A percentile compares a stretch with the other conserved stretches of the same genome.
These are phyloP conservation scores for Hirschioporus abietinus DNA, from an alignment of 768 basidiomycete species.

Conservation along the genomic window DNA sequence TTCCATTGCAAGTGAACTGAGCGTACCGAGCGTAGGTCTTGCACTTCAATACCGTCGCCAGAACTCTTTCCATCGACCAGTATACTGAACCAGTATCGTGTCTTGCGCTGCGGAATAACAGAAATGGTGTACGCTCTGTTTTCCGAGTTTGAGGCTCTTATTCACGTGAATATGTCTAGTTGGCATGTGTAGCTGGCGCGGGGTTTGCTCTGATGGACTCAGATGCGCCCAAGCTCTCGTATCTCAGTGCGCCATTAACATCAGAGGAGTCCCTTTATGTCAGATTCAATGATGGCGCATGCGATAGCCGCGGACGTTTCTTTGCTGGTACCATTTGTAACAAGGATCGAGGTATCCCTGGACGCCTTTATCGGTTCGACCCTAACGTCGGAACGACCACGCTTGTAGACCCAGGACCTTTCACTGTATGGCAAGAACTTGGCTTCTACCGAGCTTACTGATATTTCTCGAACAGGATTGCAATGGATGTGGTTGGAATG, in stretches of 20 bases:
- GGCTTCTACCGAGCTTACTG: conserved; percentile 11
- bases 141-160: conserved; percentile 2
- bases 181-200: conserved; percentile 53
- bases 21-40: conserved; percentile 35
- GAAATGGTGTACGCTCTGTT: conserved; percentile 36
- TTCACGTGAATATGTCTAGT: conserved; percentile 26
- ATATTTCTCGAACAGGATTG: conserved; percentile 36
- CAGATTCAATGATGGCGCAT: conserved; percentile 69
- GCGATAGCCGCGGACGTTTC: conserved; percentile 58
- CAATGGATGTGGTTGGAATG: conserved; percentile 63
- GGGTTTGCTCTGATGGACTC: conserved; percentile 50
- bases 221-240: conserved; percentile 33
- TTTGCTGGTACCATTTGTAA: conserved; percentile 60
- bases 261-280: conserved; percentile 35
- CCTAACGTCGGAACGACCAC: conserved; percentile 40
- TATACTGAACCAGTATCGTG: conserved; percentile 55
- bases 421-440: conserved; percentile 41
- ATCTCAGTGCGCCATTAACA: conserved; percentile 50
- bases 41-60: conserved; percentile 40
- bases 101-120: conserved; percentile 44
- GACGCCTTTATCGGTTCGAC: conserved; percentile 56
- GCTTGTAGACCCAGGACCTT: conserved; percentile 56
- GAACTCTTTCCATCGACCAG: conserved; percentile 38
- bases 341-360: conserved; percentile 43
- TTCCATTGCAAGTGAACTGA: not conserved